Percentiles rank a stretch among this genome's conserved stretches.
These are phyloP conservation scores for Castanospermum australe DNA, from an alignment of 306 rosid genomes.

Conservation along the genomic window DNA sequence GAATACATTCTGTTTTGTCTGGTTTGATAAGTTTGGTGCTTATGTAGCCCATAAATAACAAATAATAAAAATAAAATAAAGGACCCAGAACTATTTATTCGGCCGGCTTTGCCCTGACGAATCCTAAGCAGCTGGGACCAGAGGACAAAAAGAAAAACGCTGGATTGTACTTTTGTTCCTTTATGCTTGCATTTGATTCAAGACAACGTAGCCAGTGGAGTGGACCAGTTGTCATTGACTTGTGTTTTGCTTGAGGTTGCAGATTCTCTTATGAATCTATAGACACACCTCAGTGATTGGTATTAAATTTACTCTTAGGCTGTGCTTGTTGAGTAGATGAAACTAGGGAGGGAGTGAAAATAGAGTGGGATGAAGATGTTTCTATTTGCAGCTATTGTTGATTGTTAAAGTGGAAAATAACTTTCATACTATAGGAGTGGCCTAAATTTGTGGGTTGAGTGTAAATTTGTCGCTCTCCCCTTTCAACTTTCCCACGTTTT, in stretches of 20 bases:
- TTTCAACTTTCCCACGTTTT: neutral
- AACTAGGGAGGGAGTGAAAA: no score
- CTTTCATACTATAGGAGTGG: no score
- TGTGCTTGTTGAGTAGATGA: no score
- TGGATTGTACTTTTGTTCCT: slow-evolving; percentile 15
- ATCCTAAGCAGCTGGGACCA: slow-evolving; percentile 34
- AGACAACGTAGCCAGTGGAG: neutral
- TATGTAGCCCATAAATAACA: slow-evolving; percentile 30
- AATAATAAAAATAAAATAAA: slow-evolving; percentile 25
- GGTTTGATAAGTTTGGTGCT: slow-evolving; percentile 33
- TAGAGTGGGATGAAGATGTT: no score
- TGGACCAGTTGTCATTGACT: neutral
- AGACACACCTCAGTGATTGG: neutral
- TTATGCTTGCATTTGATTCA: neutral
- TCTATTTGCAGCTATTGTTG: no score
- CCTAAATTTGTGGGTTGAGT: no score
- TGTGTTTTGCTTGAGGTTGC: neutral
- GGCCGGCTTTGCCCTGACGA: slow-evolving; percentile 34
- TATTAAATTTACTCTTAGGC: no score
- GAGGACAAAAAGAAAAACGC: slow-evolving; percentile 10
- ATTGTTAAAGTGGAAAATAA: no score
- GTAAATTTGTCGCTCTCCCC: neutral
- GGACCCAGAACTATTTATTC: slow-evolving; percentile 27
- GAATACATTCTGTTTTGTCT: slow-evolving; percentile 40
- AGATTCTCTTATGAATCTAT: neutral